Base-by-base conservation (phyloP, 495 filamentous ascomycete genomes). In the Pyronema omphalodes region DNA sequence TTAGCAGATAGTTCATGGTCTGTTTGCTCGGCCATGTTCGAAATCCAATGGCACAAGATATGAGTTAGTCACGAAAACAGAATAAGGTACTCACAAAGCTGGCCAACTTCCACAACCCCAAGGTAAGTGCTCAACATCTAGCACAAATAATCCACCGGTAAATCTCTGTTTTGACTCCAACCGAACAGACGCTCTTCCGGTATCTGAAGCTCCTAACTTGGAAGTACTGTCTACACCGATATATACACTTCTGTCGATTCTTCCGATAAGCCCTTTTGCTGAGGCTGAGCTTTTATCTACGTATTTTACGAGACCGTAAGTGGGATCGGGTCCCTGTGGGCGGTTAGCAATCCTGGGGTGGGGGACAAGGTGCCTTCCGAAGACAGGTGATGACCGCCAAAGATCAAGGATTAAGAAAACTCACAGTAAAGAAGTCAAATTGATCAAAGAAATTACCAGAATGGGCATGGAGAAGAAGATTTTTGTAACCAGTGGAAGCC, bases 41-140 rank as follows among this genome's bases (percentile, higher is more conserved):
- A n/a, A n/a, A n/a, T n/a, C n/a, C n/a, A n/a, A n/a, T n/a, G n/a
- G n/a, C n/a, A n/a, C n/a, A n/a, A n/a, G n/a, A n/a, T n/a, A n/a
- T n/a, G n/a, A n/a, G n/a, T n/a, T n/a, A n/a, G n/a, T n/a, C n/a
- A n/a, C n/a, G n/a, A n/a, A n/a, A n/a, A n/a, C n/a, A 17, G 39
- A 12, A 17, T 1, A 23, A 17, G 12, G 36, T 6, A 33, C 34
- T 23, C 51, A 70, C 73, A 66, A 76, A 14, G 82, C 77, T n/a
- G 82, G 82, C 82, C 82, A 86, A 23, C 71, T 74, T 50, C 85
- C 85, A 60, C 85, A 91, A 41, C 73, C 70, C 8, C 73, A 76
- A 0, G 86, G 86, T 77, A 88, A 86, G 66, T 89, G 85, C 1
- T 72, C 68, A 53, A 88, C 74, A 58, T 88, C 84, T 39, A 80